Base-by-base conservation (phyloP, 1,284 basidiomycete genomes). In the Chalciporus sp. region DNA sequence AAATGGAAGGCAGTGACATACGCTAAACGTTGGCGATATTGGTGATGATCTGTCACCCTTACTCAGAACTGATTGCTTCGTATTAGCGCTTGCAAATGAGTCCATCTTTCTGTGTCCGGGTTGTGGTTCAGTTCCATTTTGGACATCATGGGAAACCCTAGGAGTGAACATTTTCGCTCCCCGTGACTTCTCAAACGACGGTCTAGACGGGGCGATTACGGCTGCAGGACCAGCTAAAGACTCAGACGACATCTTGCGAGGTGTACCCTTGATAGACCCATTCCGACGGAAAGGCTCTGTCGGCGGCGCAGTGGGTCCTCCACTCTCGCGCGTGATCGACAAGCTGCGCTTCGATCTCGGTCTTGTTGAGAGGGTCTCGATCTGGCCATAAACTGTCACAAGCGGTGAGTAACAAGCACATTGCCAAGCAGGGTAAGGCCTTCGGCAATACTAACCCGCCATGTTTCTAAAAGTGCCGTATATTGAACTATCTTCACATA, bases 401-500 rank as follows among this genome's bases (percentile, higher is more conserved):
- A 11, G 20, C 14, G 40, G 23, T 9, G 23, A 12, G 16, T 45
- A 42, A 56, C 45, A 58, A 48, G 40, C 8, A 10, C 14, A 28
- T 42, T 45, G 47, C 26, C 42, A 17, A 56, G 29, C 57, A 39
- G 41, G 19, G 31, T 28, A 31, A 42, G 17, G 19, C 11, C 12
- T 31, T 52, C 10, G 17, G 46, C 16, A 50, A 20, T 40, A 65
- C 76, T 57, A 56, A 92, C 94, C 88, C 74, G 89, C 83, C 89
- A 94, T 90, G n/a, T 80, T 77, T 73, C 86, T 92, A 75, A 95
- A 94, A 59, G 90, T 77, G 23, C 82, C 81, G 72, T 92, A 95
- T 51, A 95, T 83, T 47, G 85, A 77, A 63, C 90, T 86, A 70
- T 95, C 94, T 72, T 95, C 94, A 59, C 92, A 94, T 27, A 95